These are phyloP conservation scores for Aspergillus pseudonomiae DNA, from an alignment of 2,329 filamentous ascomycete species.

Conservation along the genomic window DNA sequence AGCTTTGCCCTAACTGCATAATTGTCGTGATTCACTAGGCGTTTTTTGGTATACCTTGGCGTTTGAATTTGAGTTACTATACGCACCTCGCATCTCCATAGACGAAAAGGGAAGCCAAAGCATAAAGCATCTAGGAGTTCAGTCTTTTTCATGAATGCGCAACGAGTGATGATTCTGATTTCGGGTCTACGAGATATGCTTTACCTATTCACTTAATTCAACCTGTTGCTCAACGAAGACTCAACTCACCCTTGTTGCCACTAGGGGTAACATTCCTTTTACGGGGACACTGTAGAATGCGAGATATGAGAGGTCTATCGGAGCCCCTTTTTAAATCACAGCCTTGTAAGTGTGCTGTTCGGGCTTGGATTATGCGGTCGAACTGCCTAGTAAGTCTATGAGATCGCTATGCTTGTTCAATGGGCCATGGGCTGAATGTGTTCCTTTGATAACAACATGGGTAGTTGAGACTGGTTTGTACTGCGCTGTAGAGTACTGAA, in stretches of 20 bases:
- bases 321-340: neutral
- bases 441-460: too few species aligned
- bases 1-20: constrained; percentile 80
- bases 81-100: neutral
- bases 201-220: neutral
- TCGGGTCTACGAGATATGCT: constrained; percentile 12
- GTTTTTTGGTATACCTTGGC: constrained; percentile 1
- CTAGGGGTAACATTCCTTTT: neutral
- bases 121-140: constrained; percentile 10
- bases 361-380: too few species aligned
- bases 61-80: neutral
- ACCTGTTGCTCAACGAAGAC: neutral
- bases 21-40: constrained; percentile 8
- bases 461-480: too few species aligned
- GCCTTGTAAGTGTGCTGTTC: neutral
- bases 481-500: too few species aligned
- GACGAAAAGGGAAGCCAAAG: neutral
- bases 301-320: neutral
- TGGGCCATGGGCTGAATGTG: too few species aligned
- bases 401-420: too few species aligned
- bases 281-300: neutral
- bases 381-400: too few species aligned
- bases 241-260: neutral
- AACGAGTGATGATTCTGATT: constrained; percentile 20
- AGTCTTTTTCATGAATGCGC: constrained; percentile 5